phyloP scores from a whole-genome alignment of 2,329 filamentous ascomycete species.

The Trichothecium roseum region DNA sequence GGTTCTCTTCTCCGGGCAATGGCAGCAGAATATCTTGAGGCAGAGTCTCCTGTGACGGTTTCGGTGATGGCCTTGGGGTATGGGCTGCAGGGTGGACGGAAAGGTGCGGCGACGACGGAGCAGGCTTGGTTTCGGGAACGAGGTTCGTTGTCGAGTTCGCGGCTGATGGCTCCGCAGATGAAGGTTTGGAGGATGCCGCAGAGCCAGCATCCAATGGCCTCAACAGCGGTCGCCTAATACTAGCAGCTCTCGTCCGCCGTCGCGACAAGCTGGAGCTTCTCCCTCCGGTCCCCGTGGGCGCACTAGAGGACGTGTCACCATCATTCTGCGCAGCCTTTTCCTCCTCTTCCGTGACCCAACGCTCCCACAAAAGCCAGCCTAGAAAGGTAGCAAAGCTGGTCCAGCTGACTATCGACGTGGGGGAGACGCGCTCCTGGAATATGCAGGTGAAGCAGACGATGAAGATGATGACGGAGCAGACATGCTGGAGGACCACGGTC shows the following conservation, averaged over 20 bases:
- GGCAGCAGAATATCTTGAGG: constrained; percentile 16
- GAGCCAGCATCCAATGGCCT: constrained; percentile 5
- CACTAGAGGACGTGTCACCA: too few species aligned
- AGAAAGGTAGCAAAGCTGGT: constrained; percentile 73
- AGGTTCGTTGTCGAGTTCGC: constrained; percentile 38
- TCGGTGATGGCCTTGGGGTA: constrained; percentile 10
- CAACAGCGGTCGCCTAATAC: constrained; percentile 22
- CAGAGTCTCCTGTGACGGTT: constrained; percentile 10
- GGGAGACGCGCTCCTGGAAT: constrained; percentile 75
- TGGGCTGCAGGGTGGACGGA: too few species aligned
- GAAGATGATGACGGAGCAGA: constrained; percentile 91
- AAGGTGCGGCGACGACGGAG: too few species aligned
- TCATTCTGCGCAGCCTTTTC: constrained; percentile 30
- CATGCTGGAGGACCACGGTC: constrained; percentile 93
- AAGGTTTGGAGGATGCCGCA: constrained; percentile 12
- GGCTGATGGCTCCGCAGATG: constrained; percentile 18
- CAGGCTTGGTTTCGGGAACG: background rate
- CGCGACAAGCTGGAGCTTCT: constrained; percentile 23
- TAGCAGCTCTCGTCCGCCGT: constrained; percentile 21
- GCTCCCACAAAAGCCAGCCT: constrained; percentile 87
- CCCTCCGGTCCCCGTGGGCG: constrained; percentile 23
- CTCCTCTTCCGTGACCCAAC: constrained; percentile 65
- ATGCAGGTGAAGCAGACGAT: constrained; percentile 90
- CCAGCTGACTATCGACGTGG: constrained; percentile 79
- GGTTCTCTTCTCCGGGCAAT: constrained; percentile 24